phyloP scores from a whole-genome alignment of 2,329 filamentous ascomycete species.

The Exophiala calicioides region DNA sequence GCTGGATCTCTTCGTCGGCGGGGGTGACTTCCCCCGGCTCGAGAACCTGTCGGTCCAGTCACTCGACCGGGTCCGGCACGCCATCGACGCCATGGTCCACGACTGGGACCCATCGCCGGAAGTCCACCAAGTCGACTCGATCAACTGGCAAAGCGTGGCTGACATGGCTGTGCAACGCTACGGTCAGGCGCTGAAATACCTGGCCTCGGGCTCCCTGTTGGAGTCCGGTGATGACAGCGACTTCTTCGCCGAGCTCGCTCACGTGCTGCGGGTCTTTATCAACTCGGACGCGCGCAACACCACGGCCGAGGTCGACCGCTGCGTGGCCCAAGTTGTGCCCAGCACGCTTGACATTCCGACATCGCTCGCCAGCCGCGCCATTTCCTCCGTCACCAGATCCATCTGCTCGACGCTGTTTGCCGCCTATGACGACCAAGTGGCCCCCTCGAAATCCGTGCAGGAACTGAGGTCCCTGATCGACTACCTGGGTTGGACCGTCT shows the following conservation, averaged over 20 bases:
- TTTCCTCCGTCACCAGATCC: slow-evolving; percentile 35
- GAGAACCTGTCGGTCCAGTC: slow-evolving; percentile 36
- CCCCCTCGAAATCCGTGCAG: slow-evolving; percentile 2
- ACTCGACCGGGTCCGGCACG: slow-evolving; percentile 42
- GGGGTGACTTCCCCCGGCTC: slow-evolving; percentile 43
- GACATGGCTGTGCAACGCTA: slow-evolving; percentile 69
- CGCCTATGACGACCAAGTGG: slow-evolving; percentile 26
- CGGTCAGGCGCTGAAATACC: slow-evolving; percentile 53
- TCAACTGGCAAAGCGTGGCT: slow-evolving; percentile 67
- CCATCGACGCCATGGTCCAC: slow-evolving; percentile 49
- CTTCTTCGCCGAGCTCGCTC: slow-evolving; percentile 35
- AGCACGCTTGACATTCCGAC: slow-evolving; percentile 7
- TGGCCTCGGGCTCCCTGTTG: slow-evolving; percentile 34
- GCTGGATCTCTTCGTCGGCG: slow-evolving; percentile 44
- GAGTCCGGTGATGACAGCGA: slow-evolving; percentile 28
- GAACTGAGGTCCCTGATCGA: slow-evolving; percentile 45
- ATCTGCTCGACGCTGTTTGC: slow-evolving; percentile 38
- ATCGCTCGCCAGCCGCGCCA: slow-evolving; percentile 33
- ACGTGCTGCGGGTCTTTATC: slow-evolving; percentile 38
- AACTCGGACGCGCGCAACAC: slow-evolving; percentile 37
- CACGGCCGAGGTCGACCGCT: slow-evolving; percentile 35
- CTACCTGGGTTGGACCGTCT: slow-evolving; percentile 61
- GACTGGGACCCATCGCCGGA: slow-evolving; percentile 28
- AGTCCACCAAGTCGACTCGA: slow-evolving; percentile 2
- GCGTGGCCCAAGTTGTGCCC: slow-evolving; percentile 39